Evolutionary conservation across 345 rosid species (phyloP).

Genomic region (Reutealis trisperma): DNA sequence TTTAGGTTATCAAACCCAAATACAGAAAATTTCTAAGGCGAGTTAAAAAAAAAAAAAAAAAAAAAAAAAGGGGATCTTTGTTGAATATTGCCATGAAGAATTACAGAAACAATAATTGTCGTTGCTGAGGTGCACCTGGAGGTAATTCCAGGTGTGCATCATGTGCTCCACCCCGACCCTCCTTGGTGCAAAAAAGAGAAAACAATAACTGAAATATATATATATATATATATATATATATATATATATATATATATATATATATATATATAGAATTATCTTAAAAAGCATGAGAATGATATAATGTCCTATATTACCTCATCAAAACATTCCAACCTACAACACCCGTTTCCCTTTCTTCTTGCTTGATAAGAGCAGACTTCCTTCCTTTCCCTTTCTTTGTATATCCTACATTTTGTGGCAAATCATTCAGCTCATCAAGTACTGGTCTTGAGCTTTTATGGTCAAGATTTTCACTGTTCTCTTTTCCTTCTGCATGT

Average conservation of each 20-base stretch:
- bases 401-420: slow-evolving; percentile 35
- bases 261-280: too few species aligned
- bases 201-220: too few species aligned
- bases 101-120: not conserved
- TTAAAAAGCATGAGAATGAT: not conserved
- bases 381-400: slow-evolving; percentile 66
- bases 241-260: too few species aligned
- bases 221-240: too few species aligned
- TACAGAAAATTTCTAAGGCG: not conserved
- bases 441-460: slow-evolving; percentile 39
- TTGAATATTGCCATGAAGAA: not conserved
- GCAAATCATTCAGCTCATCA: slow-evolving; percentile 51
- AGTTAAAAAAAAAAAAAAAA: not conserved
- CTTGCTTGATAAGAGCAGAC: slow-evolving; percentile 88
- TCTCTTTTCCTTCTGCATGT: slow-evolving; percentile 61
- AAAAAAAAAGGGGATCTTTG: not conserved
- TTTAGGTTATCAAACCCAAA: not conserved
- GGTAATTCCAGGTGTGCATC: not conserved
- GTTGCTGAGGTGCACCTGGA: not conserved
- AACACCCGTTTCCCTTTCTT: slow-evolving; percentile 95
- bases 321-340: slow-evolving; percentile 73
- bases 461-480: slow-evolving; percentile 41
- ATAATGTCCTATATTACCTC: slow-evolving; percentile 46
- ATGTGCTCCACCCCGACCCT: too few species aligned
- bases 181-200: too few species aligned